Percentiles rank a stretch among this genome's conserved stretches.
Evolutionary conservation across 73 alveolate genomes (phyloP).

Genomic region (Uronychia binucleata): DNA sequence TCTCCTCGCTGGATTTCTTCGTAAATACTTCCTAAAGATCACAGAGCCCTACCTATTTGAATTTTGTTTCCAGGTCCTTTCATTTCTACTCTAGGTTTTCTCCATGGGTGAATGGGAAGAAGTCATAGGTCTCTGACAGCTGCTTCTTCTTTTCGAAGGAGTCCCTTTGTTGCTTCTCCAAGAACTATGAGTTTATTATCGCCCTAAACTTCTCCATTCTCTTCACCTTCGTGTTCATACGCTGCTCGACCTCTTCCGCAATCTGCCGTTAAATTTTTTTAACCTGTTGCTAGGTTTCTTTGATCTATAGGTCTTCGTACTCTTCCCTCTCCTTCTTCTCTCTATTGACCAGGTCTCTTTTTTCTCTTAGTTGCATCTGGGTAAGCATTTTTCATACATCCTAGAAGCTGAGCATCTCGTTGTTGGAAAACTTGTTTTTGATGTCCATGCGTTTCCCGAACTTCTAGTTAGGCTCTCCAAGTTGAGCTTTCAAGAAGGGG

Average conservation of each 20-base stretch:
- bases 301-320: background rate
- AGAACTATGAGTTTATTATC: background rate
- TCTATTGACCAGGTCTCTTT: background rate
- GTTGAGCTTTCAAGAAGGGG: background rate
- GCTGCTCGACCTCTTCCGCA: background rate
- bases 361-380: background rate
- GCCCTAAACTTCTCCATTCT: background rate
- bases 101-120: constrained; percentile 29
- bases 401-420: background rate
- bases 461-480: background rate
- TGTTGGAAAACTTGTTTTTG: background rate
- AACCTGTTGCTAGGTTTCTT: background rate
- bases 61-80: background rate
- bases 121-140: constrained; percentile 13
- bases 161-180: constrained; percentile 1
- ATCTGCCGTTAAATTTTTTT: background rate
- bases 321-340: background rate
- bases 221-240: background rate
- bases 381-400: background rate
- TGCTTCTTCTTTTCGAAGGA: background rate
- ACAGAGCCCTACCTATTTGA: background rate
- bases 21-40: background rate
- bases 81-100: constrained; percentile 5
- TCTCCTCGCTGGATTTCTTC: background rate
- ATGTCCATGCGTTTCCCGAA: background rate